A percentile compares a stretch with the other conserved stretches of the same genome.
Conservation (phyloP, 306 rosid species). For the Begonia fuchsioides region DNA sequence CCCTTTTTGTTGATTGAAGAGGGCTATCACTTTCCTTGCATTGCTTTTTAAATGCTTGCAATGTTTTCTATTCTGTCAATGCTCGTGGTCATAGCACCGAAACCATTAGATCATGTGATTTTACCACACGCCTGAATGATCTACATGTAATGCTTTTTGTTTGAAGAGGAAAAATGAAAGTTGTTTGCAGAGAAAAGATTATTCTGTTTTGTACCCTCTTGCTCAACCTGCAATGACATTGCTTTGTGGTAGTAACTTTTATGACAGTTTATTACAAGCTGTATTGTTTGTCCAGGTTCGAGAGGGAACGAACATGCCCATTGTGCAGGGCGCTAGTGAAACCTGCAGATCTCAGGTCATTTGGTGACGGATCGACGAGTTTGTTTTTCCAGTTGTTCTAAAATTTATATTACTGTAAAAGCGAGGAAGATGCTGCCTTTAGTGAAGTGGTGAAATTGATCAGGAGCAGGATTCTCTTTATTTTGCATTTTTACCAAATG, state of each 20-base stretch:
- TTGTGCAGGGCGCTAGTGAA: conserved; percentile 96
- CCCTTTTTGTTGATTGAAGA: no score
- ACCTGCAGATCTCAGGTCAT: conserved; percentile 88
- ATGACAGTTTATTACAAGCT: not conserved
- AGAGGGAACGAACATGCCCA: conserved; percentile 95
- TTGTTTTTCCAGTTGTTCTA: conserved; percentile 82
- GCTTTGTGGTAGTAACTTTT: not conserved
- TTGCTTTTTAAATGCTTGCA: no score
- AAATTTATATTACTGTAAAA: conserved; percentile 18
- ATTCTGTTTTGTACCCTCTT: no score
- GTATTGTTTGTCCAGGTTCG: conserved; percentile 49
- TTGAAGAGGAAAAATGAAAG: no score
- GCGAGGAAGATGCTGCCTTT: conserved; percentile 26
- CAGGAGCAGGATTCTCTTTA: conserved; percentile 31
- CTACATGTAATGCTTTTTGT: no score
- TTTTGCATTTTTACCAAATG: conserved; percentile 33
- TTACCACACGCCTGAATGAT: no score
- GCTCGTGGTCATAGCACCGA: no score
- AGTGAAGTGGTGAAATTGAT: conserved; percentile 20
- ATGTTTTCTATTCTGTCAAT: no score
- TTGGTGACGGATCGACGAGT: conserved; percentile 93
- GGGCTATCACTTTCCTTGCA: no score
- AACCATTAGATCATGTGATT: no score
- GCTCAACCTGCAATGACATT: not conserved
- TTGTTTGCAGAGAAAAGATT: no score